phyloP scores from a whole-genome alignment of 2,329 filamentous ascomycete genomes.

The Fusarium staphyleae region DNA sequence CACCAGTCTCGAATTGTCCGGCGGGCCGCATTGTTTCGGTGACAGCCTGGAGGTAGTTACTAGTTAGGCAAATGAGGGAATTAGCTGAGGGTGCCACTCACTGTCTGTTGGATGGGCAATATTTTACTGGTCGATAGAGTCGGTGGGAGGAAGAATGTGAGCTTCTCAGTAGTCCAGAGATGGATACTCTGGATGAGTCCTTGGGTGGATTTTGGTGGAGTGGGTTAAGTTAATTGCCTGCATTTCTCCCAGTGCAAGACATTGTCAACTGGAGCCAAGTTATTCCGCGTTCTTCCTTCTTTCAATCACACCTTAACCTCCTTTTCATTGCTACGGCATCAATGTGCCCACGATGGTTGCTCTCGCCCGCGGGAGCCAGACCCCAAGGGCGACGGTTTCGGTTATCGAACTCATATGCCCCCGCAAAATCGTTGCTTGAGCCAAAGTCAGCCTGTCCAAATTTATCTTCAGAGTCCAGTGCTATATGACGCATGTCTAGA shows the following conservation, averaged over 20 bases:
- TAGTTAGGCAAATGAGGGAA: neutral
- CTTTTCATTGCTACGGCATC: too few species aligned
- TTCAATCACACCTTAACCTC: neutral
- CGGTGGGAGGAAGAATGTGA: neutral
- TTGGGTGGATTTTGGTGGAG: conserved; percentile 9
- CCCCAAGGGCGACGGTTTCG: too few species aligned
- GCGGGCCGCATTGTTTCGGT: conserved; percentile 27
- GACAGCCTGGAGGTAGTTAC: too few species aligned
- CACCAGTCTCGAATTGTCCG: conserved; percentile 5
- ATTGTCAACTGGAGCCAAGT: neutral
- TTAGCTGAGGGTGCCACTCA: neutral
- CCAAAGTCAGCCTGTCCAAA: neutral
- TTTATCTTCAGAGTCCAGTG: neutral
- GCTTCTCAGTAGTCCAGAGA: neutral
- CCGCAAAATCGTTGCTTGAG: neutral
- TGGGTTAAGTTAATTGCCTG: conserved; percentile 23
- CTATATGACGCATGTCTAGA: neutral
- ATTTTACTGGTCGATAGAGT: neutral
- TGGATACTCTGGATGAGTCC: neutral
- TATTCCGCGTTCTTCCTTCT: neutral
- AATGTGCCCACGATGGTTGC: too few species aligned
- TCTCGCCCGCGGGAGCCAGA: too few species aligned
- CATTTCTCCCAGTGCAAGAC: conserved; percentile 19
- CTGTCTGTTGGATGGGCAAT: conserved; percentile 14
- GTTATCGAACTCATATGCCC: too few species aligned